Percentiles rank a stretch among this genome's conserved stretches.
These are phyloP conservation scores for Cyclocybe cylindracea DNA, from an alignment of 768 basidiomycete genomes.

Conservation along the genomic window DNA sequence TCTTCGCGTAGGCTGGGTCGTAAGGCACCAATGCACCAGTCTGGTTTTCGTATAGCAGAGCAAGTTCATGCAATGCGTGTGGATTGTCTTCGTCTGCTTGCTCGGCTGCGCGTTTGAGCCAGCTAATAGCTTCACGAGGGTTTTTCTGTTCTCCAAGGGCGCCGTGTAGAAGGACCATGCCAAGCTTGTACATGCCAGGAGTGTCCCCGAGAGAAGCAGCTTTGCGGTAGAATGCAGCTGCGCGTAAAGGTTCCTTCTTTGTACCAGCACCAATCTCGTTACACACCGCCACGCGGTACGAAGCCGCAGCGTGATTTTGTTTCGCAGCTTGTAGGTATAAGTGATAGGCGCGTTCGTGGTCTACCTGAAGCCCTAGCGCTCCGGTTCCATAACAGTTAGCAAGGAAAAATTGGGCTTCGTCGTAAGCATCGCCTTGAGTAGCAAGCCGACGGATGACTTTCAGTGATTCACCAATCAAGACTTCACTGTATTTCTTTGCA, in stretches of 20 bases:
- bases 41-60: conserved; percentile 75
- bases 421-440: conserved; percentile 87
- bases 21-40: conserved; percentile 68
- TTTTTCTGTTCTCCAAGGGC: conserved; percentile 81
- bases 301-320: conserved; percentile 93
- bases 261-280: conserved; percentile 99
- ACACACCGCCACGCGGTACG: conserved; percentile 97
- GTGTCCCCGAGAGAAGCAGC: conserved; percentile 96
- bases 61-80: conserved; percentile 96
- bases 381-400: conserved; percentile 98
- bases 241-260: conserved; percentile 81
- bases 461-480: conserved; percentile 83
- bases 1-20: conserved; percentile 82
- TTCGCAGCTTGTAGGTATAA: conserved; percentile 96
- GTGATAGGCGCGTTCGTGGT: conserved; percentile 97
- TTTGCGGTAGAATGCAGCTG: conserved; percentile 95
- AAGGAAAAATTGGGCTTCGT: conserved; percentile 98
- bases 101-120: conserved; percentile 92
- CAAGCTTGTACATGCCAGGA: conserved; percentile 99
- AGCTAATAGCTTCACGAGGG: conserved; percentile 88
- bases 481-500: conserved; percentile 89
- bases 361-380: conserved; percentile 91
- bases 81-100: conserved; percentile 99
- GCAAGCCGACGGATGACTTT: conserved; percentile 93
- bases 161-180: conserved; percentile 93